A percentile compares a stretch with the other conserved stretches of the same genome.
Evolutionary conservation across 352 stramenopile genomes (phyloP).

Genomic region (Pythium dissimile): DNA sequence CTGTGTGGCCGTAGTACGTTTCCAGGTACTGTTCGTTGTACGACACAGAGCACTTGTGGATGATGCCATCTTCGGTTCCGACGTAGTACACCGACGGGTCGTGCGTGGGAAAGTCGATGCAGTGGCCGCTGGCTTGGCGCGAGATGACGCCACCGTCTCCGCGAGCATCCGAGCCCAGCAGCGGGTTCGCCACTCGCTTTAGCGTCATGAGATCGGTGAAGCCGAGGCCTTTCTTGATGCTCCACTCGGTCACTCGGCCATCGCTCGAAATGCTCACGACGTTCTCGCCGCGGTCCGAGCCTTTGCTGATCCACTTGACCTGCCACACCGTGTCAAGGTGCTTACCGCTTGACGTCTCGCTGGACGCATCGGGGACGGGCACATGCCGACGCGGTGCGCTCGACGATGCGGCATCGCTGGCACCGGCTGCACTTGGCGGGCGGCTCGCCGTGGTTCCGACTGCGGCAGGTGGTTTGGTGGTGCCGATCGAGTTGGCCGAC

Average conservation of each 20-base stretch:
- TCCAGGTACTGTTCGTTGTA: constrained; percentile 95
- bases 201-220: constrained; percentile 90
- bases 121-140: constrained; percentile 80
- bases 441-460: neutral
- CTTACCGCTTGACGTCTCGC: constrained; percentile 54
- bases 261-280: constrained; percentile 91
- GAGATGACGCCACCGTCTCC: constrained; percentile 84
- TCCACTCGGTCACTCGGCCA: constrained; percentile 91
- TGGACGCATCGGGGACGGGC: constrained; percentile 51
- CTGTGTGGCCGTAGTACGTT: constrained; percentile 86
- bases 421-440: constrained; percentile 5
- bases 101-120: constrained; percentile 80
- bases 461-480: constrained; percentile 3
- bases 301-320: constrained; percentile 90
- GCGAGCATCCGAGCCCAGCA: constrained; percentile 58
- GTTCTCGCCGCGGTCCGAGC: constrained; percentile 73
- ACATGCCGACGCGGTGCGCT: constrained; percentile 13
- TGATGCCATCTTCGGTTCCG: constrained; percentile 88
- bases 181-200: constrained; percentile 75
- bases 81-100: constrained; percentile 89
- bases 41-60: constrained; percentile 91
- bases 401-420: neutral
- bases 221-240: constrained; percentile 89
- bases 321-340: constrained; percentile 92
- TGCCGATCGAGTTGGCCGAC: neutral